phyloP scores from a whole-genome alignment of 2,329 filamentous ascomycete genomes.

The Arthroderma sp. region DNA sequence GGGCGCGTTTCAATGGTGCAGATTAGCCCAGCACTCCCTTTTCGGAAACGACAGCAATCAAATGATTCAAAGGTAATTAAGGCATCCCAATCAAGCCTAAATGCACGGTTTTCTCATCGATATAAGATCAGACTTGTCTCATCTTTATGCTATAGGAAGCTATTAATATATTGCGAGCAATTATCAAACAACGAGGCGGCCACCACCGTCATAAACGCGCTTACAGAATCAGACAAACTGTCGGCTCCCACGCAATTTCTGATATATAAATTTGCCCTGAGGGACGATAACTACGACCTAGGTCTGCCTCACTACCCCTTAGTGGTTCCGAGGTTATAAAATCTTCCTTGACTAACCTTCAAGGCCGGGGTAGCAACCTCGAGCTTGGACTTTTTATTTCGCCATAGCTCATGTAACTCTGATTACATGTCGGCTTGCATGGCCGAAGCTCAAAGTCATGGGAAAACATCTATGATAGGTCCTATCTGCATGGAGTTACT shows the following conservation, averaged over 20 bases:
- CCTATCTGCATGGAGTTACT: constrained; percentile 26
- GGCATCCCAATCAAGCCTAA: no score
- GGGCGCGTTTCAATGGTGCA: constrained; percentile 49
- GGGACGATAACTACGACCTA: constrained; percentile 43
- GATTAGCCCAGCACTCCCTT: constrained; percentile 37
- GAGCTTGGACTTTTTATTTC: neutral
- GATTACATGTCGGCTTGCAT: constrained; percentile 67
- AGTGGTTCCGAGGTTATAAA: no score
- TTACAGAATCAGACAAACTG: constrained; percentile 47
- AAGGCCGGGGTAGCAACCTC: neutral
- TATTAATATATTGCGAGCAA: constrained; percentile 59
- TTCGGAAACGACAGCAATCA: neutral
- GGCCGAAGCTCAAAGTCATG: constrained; percentile 57
- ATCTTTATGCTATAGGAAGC: constrained; percentile 46
- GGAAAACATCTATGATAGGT: constrained; percentile 50
- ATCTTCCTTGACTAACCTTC: neutral
- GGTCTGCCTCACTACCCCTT: constrained; percentile 23
- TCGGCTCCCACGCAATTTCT: constrained; percentile 60
- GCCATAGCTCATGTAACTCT: neutral
- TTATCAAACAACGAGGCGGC: constrained; percentile 45
- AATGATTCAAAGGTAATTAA: constrained; percentile 49
- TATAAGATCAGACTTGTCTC: neutral
- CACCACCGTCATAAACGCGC: constrained; percentile 43
- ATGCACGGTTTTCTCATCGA: no score
- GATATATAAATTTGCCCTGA: constrained; percentile 60